A percentile compares a stretch with the other conserved stretches of the same genome.
These are phyloP conservation scores for Grammothele lineata DNA, from an alignment of 768 basidiomycete species.

Conservation along the genomic window DNA sequence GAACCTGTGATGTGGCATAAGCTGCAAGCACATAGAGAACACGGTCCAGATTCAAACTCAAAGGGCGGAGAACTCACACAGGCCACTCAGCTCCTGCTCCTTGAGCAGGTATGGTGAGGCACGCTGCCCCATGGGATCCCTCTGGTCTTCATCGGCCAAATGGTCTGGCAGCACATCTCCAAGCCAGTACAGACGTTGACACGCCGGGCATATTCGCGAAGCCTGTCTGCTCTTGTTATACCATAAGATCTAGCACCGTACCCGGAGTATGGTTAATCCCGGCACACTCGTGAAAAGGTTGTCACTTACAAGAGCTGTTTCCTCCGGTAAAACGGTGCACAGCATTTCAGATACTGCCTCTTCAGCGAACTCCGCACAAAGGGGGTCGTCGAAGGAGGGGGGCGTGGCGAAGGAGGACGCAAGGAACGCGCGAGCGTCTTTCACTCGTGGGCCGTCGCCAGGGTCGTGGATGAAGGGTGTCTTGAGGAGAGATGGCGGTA, in stretches of 20 bases:
- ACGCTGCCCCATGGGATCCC: slow-evolving; percentile 9
- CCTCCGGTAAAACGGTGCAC: slow-evolving; percentile 61
- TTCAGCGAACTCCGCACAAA: slow-evolving; percentile 77
- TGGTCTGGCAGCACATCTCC: slow-evolving; percentile 60
- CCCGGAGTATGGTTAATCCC: background rate
- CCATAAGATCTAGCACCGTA: slow-evolving; percentile 58
- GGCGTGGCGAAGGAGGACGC: slow-evolving; percentile 63
- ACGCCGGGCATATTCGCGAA: slow-evolving; percentile 74
- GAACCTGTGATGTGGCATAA: no score
- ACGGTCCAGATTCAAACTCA: no score
- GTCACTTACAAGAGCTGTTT: slow-evolving; percentile 64
- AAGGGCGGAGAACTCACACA: slow-evolving; percentile 59
- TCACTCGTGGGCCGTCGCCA: slow-evolving; percentile 75
- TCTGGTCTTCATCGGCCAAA: slow-evolving; percentile 11
- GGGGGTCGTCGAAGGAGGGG: slow-evolving; percentile 55
- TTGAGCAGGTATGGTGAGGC: slow-evolving; percentile 39
- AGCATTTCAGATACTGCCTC: slow-evolving; percentile 75
- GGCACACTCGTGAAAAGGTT: background rate
- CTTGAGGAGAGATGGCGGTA: slow-evolving; percentile 18
- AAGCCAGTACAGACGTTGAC: slow-evolving; percentile 64
- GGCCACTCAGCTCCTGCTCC: slow-evolving; percentile 72
- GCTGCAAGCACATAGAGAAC: background rate
- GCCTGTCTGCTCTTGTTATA: slow-evolving; percentile 77
- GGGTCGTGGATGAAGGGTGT: slow-evolving; percentile 70
- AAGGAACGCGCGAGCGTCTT: slow-evolving; percentile 62